Evolutionary conservation across 192 early-diverging fungal species (phyloP).

Genomic region (Linnemannia schmuckeri): DNA sequence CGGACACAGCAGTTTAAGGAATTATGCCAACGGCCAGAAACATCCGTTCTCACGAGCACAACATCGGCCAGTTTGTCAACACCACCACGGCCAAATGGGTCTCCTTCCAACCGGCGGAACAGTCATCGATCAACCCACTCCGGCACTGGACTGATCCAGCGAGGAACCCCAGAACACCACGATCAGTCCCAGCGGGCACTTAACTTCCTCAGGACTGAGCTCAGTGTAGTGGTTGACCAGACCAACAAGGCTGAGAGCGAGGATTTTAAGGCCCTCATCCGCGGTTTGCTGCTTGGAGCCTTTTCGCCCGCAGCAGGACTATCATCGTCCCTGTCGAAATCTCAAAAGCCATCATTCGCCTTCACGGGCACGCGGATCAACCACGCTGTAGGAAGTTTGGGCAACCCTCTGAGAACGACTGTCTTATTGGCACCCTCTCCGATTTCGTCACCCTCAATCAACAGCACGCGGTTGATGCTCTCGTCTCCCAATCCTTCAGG

Average conservation of each 20-base stretch:
- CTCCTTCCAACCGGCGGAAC: not conserved
- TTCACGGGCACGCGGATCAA: constrained; percentile 3
- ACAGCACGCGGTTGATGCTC: constrained; percentile 23
- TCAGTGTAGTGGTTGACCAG: constrained; percentile 81
- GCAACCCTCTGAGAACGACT: constrained; percentile 23
- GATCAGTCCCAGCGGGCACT: constrained; percentile 71
- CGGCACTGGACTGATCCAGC: not conserved
- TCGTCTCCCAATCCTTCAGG: not conserved
- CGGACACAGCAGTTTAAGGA: constrained; percentile 88
- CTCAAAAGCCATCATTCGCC: constrained; percentile 9
- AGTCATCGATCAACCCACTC: not conserved
- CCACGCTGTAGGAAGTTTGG: not conserved
- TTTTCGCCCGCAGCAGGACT: constrained; percentile 18
- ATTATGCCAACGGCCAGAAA: constrained; percentile 68
- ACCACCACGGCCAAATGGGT: not conserved
- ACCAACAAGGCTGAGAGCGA: constrained; percentile 56
- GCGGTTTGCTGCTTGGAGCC: constrained; percentile 34
- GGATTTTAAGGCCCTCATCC: constrained; percentile 56
- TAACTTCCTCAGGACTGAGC: constrained; percentile 79
- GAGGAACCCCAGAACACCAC: constrained; percentile 41
- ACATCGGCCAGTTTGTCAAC: not conserved
- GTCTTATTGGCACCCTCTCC: constrained; percentile 39
- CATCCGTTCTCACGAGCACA: constrained; percentile 36
- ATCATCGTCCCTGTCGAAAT: not conserved
- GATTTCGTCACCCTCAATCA: constrained; percentile 29